Evolutionary conservation across 805 yeast species (phyloP), one percentile per base, ranked within the genome.

Genomic region (Maudiozyma turicensis): DNA sequence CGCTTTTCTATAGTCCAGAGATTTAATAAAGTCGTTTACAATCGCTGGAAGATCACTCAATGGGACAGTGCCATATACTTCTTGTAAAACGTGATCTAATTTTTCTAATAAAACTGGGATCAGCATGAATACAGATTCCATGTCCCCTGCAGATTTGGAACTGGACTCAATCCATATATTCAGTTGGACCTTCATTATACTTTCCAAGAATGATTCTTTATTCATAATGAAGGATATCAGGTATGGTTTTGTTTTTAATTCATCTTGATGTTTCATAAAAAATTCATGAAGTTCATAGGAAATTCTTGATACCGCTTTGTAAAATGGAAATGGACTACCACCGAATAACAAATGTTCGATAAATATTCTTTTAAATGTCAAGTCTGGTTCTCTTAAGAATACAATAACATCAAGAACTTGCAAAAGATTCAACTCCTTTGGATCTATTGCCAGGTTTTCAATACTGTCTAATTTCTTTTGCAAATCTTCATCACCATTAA

Each of bases 321-420:
- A 71, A 30, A 82, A 59, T 0, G 86, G 83, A 58, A 80, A 67
- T 32, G 68, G 65, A 48, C 71, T 72, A 48, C 75, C 72, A 44
- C 80, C 77, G 72, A 84, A 81, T 66, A 84, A 69, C 44, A 80
- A 67, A 54, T 82, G 86, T 59, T 84, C 87, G 48, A 76, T 78
- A 58, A 74, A 80, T 32, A 72, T 65, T 63, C 82, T 82, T 52
- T 76, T 80, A 66, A 83, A 83, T 0, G 81, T 68, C 59, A 78
- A 71, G 58, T 80, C 79, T 14, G 81, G 72, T 54, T 75, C 78
- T 50, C 74, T 74, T 40, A 82, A 64, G 58, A 83, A 81, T 37
- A 72, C 68, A 52, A 74, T 71, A 45, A 82, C 65, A 57, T 80
- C 81, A 64, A 77, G 70, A 2, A 80, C 74, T 44, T 76, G 72